Conservation (phyloP, 2,329 filamentous ascomycete species). For the Fusarium heterosporum region DNA sequence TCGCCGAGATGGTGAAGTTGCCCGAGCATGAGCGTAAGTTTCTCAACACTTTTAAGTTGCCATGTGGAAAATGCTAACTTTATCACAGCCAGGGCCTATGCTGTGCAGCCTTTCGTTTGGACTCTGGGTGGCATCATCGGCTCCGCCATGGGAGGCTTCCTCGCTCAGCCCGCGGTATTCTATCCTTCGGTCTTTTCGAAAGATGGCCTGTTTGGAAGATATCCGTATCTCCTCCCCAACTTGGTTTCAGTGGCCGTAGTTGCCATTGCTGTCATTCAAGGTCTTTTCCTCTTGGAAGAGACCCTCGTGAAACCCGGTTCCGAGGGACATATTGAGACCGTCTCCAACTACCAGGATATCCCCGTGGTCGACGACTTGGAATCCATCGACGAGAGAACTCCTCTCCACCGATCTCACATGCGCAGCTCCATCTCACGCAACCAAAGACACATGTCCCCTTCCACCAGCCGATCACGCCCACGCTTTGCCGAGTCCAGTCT, state of each 20-base stretch:
- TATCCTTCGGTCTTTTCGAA: slow-evolving; percentile 76
- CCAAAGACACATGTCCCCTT: slow-evolving; percentile 30
- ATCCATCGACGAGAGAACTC: slow-evolving; percentile 33
- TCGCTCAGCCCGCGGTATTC: slow-evolving; percentile 67
- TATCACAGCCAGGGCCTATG: slow-evolving; percentile 71
- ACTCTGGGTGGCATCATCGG: slow-evolving; percentile 90
- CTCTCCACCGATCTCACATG: slow-evolving; percentile 36
- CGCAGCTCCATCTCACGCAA: slow-evolving; percentile 27
- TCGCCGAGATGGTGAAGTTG: slow-evolving; percentile 90
- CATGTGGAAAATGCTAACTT: neutral
- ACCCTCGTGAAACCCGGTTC: slow-evolving; percentile 46
- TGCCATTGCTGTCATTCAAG: slow-evolving; percentile 71
- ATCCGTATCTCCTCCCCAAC: slow-evolving; percentile 65
- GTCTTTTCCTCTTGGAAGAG: slow-evolving; percentile 70
- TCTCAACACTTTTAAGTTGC: rapidly evolving
- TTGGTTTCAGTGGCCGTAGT: slow-evolving; percentile 73
- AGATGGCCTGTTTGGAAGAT: slow-evolving; percentile 65
- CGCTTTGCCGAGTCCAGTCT: slow-evolving; percentile 41
- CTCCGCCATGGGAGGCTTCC: slow-evolving; percentile 82
- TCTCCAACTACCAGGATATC: slow-evolving; percentile 38
- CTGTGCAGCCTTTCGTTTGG: slow-evolving; percentile 90
- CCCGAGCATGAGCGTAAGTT: slow-evolving; percentile 79
- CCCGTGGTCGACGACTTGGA: slow-evolving; percentile 39
- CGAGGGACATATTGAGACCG: neutral
- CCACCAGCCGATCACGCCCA: slow-evolving; percentile 35